These are phyloP conservation scores for Sporothrix curviconia DNA, from an alignment of 2,329 filamentous ascomycete species.

Conservation along the genomic window DNA sequence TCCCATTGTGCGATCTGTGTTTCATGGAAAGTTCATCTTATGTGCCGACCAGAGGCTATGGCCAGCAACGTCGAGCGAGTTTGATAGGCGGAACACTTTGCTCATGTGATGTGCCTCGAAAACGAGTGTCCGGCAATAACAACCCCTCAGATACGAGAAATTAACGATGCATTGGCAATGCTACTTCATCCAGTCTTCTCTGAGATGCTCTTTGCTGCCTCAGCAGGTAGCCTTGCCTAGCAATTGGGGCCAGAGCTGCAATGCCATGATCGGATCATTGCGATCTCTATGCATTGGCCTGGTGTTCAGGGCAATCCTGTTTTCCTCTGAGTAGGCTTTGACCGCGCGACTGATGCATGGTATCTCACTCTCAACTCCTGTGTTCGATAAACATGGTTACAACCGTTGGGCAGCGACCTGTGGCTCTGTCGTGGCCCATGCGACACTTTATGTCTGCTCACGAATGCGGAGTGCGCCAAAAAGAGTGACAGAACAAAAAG, in stretches of 20 bases:
- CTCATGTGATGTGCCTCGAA: too few species aligned
- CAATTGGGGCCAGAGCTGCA: background rate
- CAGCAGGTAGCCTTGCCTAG: background rate
- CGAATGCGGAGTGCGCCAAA: too few species aligned
- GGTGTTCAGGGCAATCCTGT: background rate
- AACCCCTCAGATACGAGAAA: too few species aligned
- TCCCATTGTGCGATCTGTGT: constrained; percentile 3
- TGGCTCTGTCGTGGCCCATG: background rate
- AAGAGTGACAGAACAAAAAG: too few species aligned
- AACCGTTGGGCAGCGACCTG: background rate
- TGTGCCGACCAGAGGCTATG: background rate
- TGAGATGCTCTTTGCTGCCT: background rate
- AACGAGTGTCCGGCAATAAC: too few species aligned
- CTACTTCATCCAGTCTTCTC: background rate
- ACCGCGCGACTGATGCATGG: too few species aligned
- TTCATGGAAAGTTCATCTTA: background rate
- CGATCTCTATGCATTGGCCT: too few species aligned
- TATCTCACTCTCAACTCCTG: too few species aligned
- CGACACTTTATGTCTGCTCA: background rate
- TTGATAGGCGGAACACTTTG: too few species aligned
- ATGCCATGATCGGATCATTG: constrained; percentile 5
- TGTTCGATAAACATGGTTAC: too few species aligned
- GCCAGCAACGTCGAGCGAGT: background rate
- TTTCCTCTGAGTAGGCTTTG: too few species aligned
- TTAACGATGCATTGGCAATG: background rate